A percentile compares a stretch with the other conserved stretches of the same genome.
These are phyloP conservation scores for Nitzschia putrida DNA, from an alignment of 108 stramenopile species.

Conservation along the genomic window DNA sequence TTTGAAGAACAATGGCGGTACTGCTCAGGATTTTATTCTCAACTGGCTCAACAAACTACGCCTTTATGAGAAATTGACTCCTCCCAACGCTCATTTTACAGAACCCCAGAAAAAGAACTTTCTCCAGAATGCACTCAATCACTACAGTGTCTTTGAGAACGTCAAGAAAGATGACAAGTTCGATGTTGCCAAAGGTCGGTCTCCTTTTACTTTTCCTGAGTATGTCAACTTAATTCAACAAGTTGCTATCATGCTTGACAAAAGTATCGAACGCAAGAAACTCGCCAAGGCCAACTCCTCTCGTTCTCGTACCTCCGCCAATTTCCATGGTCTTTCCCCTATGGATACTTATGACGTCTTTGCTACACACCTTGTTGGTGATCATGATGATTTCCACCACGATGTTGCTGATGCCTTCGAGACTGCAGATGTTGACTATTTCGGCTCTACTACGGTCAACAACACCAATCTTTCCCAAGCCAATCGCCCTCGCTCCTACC, in stretches of 20 bases:
- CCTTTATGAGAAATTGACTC: constrained; percentile 1
- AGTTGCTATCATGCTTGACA: constrained; percentile 1
- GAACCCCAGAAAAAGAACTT: constrained; percentile 5
- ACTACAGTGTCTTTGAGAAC: background rate
- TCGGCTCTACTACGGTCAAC: background rate
- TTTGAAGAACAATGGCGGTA: background rate
- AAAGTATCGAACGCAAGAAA: background rate
- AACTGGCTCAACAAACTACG: constrained; percentile 21
- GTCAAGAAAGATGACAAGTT: background rate
- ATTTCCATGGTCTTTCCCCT: background rate
- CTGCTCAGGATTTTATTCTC: constrained; percentile 4
- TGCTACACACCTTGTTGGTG: background rate
- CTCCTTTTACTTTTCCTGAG: background rate
- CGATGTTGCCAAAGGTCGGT: background rate
- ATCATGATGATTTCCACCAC: background rate
- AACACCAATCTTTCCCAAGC: background rate
- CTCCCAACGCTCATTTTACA: background rate
- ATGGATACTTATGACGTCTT: background rate
- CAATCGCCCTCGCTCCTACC: background rate
- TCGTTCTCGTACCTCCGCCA: background rate
- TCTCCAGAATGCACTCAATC: background rate
- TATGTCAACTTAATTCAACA: background rate
- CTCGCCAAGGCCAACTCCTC: background rate
- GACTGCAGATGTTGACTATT: background rate
- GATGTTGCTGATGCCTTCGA: background rate